Evolutionary conservation across 306 rosid species (phyloP).

Genomic region (Herpetospermum pedunculosum): DNA sequence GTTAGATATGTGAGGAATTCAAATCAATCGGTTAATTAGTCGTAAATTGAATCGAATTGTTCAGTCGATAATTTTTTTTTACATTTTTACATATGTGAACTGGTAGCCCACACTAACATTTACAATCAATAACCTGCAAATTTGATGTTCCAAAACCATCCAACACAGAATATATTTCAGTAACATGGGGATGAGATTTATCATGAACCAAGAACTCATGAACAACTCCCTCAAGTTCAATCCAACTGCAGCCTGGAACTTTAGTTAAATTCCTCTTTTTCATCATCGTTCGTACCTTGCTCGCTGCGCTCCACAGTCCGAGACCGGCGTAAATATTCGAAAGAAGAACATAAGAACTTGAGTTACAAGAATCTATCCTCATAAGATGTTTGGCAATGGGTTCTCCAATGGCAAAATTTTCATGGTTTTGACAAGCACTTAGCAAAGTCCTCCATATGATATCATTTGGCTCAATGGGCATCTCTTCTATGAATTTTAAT

Average conservation of each 20-base stretch:
- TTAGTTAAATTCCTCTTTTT: conserved; percentile 37
- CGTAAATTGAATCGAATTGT: neutral
- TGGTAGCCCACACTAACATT: neutral
- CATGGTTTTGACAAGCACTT: conserved; percentile 48
- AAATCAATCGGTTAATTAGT: neutral
- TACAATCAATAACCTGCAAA: conserved; percentile 5
- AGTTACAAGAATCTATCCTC: conserved; percentile 24
- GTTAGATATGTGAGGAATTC: neutral
- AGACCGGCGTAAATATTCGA: conserved; percentile 54
- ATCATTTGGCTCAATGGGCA: conserved; percentile 73
- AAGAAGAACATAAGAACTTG: conserved; percentile 52
- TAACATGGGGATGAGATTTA: conserved; percentile 43
- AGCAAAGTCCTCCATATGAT: conserved; percentile 68
- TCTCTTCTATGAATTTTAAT: conserved; percentile 30
- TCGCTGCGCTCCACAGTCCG: conserved; percentile 52
- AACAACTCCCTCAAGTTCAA: conserved; percentile 51
- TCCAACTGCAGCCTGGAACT: conserved; percentile 65
- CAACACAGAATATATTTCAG: conserved; percentile 48
- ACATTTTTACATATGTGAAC: neutral
- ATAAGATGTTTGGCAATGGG: conserved; percentile 39
- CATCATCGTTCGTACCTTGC: conserved; percentile 43
- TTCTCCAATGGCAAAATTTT: conserved; percentile 32
- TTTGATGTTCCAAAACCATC: conserved; percentile 27
- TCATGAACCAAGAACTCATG: conserved; percentile 62
- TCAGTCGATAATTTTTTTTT: neutral